phyloP scores from a whole-genome alignment of 2,329 filamentous ascomycete species.

The Alternaria solani region DNA sequence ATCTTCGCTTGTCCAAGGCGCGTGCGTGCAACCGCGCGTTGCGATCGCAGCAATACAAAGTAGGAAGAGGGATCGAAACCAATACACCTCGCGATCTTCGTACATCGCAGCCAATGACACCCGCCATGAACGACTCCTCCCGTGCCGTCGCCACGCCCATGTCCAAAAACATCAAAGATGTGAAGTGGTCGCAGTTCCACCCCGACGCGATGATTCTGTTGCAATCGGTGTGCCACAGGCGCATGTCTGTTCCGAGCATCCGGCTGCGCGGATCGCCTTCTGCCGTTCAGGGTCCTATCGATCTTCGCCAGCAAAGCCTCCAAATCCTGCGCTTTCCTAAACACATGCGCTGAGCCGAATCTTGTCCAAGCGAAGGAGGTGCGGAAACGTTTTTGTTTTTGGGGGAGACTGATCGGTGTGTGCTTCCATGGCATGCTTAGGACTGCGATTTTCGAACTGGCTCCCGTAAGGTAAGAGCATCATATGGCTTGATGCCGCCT shows the following conservation, averaged over 20 bases:
- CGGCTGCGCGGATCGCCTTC: not conserved
- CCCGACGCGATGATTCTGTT: not conserved
- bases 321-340: not conserved
- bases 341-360: constrained; percentile 7
- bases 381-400: not conserved
- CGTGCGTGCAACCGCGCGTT: not conserved
- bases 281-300: constrained; percentile 3
- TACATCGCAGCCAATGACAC: not conserved
- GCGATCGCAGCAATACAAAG: not conserved
- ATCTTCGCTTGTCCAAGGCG: constrained; percentile 1
- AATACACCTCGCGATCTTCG: not conserved
- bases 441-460: not conserved
- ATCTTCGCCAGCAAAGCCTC: not conserved
- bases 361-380: constrained; percentile 10
- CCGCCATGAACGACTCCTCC: not conserved
- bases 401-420: constrained; percentile 3
- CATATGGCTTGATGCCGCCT: not conserved
- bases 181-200: not conserved
- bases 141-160: not conserved
- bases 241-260: constrained; percentile 1
- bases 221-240: constrained; percentile 4
- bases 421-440: not conserved
- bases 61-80: not conserved
- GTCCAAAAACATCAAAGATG: not conserved
- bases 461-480: not conserved